Evolutionary conservation across 2,329 filamentous ascomycete species (phyloP).

Genomic region (Colletotrichum coccodes): DNA sequence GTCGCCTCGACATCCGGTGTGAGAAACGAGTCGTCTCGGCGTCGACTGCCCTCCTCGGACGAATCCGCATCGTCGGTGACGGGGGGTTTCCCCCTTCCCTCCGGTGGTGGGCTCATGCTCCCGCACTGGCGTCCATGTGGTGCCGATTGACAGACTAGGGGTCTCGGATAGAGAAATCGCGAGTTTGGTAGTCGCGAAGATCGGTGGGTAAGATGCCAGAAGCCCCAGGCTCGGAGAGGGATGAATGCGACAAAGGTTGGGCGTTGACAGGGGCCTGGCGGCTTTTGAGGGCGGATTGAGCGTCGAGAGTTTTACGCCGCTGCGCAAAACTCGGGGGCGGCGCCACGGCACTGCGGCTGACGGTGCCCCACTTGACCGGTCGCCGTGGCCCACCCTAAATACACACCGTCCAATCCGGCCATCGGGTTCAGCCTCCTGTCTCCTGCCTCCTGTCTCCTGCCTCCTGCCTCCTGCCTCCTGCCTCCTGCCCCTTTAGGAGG

Average conservation of each 20-base stretch:
- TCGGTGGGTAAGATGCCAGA: neutral
- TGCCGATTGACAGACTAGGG: neutral
- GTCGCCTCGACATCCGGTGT: neutral
- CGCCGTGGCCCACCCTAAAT: neutral
- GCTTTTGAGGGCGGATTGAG: conserved; percentile 2
- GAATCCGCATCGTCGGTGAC: neutral
- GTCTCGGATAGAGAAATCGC: too few relatives aligned
- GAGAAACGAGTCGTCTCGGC: neutral
- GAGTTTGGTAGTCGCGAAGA: neutral
- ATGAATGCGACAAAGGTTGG: neutral
- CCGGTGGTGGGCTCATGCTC: conserved; percentile 10
- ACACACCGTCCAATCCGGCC: too few relatives aligned
- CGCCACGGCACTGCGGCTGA: conserved; percentile 4
- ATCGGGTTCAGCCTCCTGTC: too few relatives aligned
- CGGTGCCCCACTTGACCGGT: neutral
- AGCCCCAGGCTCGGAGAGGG: neutral
- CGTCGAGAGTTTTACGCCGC: conserved; percentile 19
- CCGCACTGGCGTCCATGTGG: neutral
- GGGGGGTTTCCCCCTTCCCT: neutral
- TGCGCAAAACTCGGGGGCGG: conserved; percentile 24
- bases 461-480: too few relatives aligned
- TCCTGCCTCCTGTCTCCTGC: too few relatives aligned
- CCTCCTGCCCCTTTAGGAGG: too few relatives aligned
- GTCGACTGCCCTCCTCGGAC: neutral
- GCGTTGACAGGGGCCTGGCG: neutral